Evolutionary conservation across 441 rosid genomes (phyloP), one percentile per base, ranked within the genome.

Genomic region (Pelargonium cotyledonis): DNA sequence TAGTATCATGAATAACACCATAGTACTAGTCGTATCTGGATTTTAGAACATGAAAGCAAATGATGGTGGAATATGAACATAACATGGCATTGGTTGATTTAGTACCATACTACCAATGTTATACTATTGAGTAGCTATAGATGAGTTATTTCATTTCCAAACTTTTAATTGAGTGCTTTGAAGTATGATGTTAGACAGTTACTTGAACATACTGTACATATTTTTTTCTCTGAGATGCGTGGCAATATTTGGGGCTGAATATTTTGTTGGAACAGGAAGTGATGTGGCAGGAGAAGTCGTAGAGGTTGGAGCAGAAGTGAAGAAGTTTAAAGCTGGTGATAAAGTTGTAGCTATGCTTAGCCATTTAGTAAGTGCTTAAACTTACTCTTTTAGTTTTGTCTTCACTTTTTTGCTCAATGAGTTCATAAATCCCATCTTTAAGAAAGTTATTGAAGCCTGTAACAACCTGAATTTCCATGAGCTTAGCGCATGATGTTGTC

Each of bases 261-360:
- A 19, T 60, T 57, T 76, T 38, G 2, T 46, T 73, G 66, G 60
- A n/a, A 63, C 75, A 78, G 84, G 67, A 6, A 71, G 77, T 21
- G 87, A 78, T 77, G 84, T 78, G 16, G 76, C 79, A 0, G 85
- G 85, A 73, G 84, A 81, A 60, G 74, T 78, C 9, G 73, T 78
- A 11, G 77, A 79, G 61, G 76, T 81, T 60, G 85, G 84, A 65
- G 38, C 84, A 26, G 87, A 77, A 68, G 92, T 88, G 51, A 65
- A 80, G 68, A 75, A 83, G n/a, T 88, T 85, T 78, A 86, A 85
- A 72, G 65, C 82, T n/a, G 95, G 97, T 65, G 90, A 89, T 75
- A 87, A 85, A 87, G 95, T 89, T 76, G 88, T 86, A 1, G 85
- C 87, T 23, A 12, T 66, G 44, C 89, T 88, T 16, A 26, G 68